These are phyloP conservation scores for Jackrogersella multiformis DNA, from an alignment of 495 filamentous ascomycete genomes.

Conservation along the genomic window DNA sequence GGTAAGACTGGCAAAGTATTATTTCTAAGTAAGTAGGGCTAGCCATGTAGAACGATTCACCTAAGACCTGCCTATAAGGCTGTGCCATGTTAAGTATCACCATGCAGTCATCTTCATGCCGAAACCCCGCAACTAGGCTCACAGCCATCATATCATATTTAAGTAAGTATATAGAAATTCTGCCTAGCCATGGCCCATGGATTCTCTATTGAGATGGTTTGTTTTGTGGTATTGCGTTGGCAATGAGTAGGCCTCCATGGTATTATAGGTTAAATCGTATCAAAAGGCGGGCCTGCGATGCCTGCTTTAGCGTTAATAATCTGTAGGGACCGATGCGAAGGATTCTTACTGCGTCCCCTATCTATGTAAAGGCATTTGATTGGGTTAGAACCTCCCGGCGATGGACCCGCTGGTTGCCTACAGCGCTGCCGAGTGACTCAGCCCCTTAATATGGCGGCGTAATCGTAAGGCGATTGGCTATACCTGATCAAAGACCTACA, in stretches of 20 bases:
- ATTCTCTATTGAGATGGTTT: constrained; percentile 1
- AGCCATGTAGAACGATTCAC: too few species aligned
- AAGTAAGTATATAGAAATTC: constrained; percentile 2
- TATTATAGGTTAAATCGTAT: not conserved
- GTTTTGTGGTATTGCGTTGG: not conserved
- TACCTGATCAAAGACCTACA: constrained; percentile 1
- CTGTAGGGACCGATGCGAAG: not conserved
- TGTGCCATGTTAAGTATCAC: not conserved
- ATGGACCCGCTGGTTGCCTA: constrained; percentile 2
- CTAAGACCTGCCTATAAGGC: not conserved
- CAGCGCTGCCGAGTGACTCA: constrained; percentile 26
- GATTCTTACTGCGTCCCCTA: not conserved
- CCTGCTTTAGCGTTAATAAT: not conserved
- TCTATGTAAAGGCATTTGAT: not conserved
- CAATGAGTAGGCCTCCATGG: not conserved
- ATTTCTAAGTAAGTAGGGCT: too few species aligned
- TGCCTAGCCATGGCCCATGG: constrained; percentile 13
- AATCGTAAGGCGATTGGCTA: not conserved
- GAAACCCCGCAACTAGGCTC: not conserved
- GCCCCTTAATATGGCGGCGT: constrained; percentile 8
- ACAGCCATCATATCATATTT: not conserved
- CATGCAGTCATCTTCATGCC: not conserved
- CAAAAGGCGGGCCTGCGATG: too few species aligned
- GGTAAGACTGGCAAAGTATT: too few species aligned
- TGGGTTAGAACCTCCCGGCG: constrained; percentile 1